A percentile compares a stretch with the other conserved stretches of the same genome.
Conservation (phyloP, 1,139 yeast species). For the Nakaseomyces glabratus region DNA sequence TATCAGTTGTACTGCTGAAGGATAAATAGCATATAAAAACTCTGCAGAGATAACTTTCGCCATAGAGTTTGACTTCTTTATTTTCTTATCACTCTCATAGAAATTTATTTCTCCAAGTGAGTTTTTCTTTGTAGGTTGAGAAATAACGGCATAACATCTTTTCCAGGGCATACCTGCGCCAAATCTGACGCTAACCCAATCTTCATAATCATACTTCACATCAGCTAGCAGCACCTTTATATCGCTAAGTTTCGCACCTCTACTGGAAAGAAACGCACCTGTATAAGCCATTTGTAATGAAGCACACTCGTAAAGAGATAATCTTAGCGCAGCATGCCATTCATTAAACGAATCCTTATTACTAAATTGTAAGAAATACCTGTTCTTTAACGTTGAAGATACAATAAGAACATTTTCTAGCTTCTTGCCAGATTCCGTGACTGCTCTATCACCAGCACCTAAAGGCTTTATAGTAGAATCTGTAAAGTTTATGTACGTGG, state of each 20-base stretch:
- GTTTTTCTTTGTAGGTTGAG: slow-evolving; percentile 46
- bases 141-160: slow-evolving; percentile 85
- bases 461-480: slow-evolving; percentile 83
- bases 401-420: slow-evolving; percentile 68
- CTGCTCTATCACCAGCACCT: slow-evolving; percentile 64
- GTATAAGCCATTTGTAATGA: slow-evolving; percentile 90
- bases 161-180: slow-evolving; percentile 99
- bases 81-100: slow-evolving; percentile 56
- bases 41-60: slow-evolving; percentile 67
- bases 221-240: slow-evolving; percentile 78
- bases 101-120: slow-evolving; percentile 48
- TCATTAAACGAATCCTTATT: slow-evolving; percentile 43
- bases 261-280: slow-evolving; percentile 80
- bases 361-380: slow-evolving; percentile 72
- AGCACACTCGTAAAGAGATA: slow-evolving; percentile 70
- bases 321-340: slow-evolving; percentile 79
- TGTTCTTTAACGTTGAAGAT: slow-evolving; percentile 82
- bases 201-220: slow-evolving; percentile 79
- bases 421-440: slow-evolving; percentile 78
- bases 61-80: slow-evolving; percentile 55
- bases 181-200: slow-evolving; percentile 89
- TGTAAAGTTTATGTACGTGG: slow-evolving; percentile 83
- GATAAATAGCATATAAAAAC: slow-evolving; percentile 87
- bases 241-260: slow-evolving; percentile 81
- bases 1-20: slow-evolving; percentile 69